phyloP scores from a whole-genome alignment of 2,329 filamentous ascomycete species.

The Colletotrichum somersetense region DNA sequence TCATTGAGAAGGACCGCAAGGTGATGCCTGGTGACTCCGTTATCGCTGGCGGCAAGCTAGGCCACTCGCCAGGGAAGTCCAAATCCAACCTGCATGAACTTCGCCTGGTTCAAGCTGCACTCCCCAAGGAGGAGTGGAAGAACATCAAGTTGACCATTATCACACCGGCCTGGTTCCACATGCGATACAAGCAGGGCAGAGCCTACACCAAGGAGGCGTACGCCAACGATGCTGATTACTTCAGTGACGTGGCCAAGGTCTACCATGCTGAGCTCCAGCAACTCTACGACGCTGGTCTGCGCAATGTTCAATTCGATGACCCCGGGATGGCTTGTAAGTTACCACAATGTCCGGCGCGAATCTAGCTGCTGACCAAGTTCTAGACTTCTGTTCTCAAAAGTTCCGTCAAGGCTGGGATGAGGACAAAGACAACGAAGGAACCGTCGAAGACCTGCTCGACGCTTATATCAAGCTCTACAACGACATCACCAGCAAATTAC shows the following conservation, averaged over 20 bases:
- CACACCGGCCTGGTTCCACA: slow-evolving; percentile 63
- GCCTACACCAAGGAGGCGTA: slow-evolving; percentile 47
- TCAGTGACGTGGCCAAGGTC: slow-evolving; percentile 73
- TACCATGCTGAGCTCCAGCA: slow-evolving; percentile 73
- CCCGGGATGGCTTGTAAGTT: slow-evolving; percentile 74
- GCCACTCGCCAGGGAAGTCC: slow-evolving; percentile 57
- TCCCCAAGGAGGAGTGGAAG: slow-evolving; percentile 62
- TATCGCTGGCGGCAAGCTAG: slow-evolving; percentile 63
- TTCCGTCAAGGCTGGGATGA: slow-evolving; percentile 78
- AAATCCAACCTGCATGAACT: slow-evolving; percentile 65
- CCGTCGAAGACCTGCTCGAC: slow-evolving; percentile 76
- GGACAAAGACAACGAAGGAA: slow-evolving; percentile 75
- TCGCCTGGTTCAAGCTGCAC: slow-evolving; percentile 58
- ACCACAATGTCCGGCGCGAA: neutral
- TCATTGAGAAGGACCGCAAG: slow-evolving; percentile 65
- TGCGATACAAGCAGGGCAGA: slow-evolving; percentile 47
- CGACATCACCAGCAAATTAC: slow-evolving; percentile 72
- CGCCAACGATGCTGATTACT: slow-evolving; percentile 63
- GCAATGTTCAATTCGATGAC: slow-evolving; percentile 78
- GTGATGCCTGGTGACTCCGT: slow-evolving; percentile 70
- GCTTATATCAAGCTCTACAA: slow-evolving; percentile 85
- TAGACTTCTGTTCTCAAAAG: slow-evolving; percentile 80
- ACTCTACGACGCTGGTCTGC: slow-evolving; percentile 71
- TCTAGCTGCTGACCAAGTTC: slow-evolving; percentile 11
- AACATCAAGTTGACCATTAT: slow-evolving; percentile 68